phyloP scores from a whole-genome alignment of 345 rosid species.

The Toxicodendron radicans region DNA sequence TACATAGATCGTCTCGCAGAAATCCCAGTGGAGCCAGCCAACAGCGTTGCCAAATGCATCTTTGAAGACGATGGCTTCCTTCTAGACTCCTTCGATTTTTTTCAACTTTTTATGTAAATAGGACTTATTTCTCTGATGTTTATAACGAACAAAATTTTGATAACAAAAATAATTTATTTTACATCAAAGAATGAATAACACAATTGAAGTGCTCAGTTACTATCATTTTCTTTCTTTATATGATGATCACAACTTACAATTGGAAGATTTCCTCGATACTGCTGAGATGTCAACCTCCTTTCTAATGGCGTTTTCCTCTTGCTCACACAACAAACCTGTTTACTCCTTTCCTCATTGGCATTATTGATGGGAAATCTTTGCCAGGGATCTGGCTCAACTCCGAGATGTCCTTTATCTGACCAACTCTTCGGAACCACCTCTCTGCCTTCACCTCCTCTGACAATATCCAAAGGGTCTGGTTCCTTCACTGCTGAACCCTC shows the following conservation, averaged over 20 bases:
- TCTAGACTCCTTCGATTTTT: no score
- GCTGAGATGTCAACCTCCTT: constrained; percentile 86
- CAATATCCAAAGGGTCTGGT: constrained; percentile 90
- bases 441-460: constrained; percentile 98
- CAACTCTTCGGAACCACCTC: constrained; percentile 91
- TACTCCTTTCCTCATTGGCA: constrained; percentile 99
- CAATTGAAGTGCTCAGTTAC: constrained; percentile 20
- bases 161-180: not conserved
- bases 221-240: constrained; percentile 37
- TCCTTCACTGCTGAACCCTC: constrained; percentile 92
- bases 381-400: constrained; percentile 98
- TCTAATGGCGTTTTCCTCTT: constrained; percentile 90
- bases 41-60: no score
- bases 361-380: constrained; percentile 95
- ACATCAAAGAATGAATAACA: constrained; percentile 2
- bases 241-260: constrained; percentile 49
- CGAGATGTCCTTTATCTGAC: constrained; percentile 92
- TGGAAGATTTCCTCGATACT: constrained; percentile 63
- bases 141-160: not conserved
- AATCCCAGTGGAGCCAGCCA: no score
- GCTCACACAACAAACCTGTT: constrained; percentile 94
- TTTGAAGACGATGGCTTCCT: no score
- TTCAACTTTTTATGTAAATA: no score
- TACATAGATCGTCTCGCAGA: no score
- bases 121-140: not conserved